Evolutionary conservation across 1,284 basidiomycete species (phyloP).

Genomic region (Microstroma glucosiphilum): DNA sequence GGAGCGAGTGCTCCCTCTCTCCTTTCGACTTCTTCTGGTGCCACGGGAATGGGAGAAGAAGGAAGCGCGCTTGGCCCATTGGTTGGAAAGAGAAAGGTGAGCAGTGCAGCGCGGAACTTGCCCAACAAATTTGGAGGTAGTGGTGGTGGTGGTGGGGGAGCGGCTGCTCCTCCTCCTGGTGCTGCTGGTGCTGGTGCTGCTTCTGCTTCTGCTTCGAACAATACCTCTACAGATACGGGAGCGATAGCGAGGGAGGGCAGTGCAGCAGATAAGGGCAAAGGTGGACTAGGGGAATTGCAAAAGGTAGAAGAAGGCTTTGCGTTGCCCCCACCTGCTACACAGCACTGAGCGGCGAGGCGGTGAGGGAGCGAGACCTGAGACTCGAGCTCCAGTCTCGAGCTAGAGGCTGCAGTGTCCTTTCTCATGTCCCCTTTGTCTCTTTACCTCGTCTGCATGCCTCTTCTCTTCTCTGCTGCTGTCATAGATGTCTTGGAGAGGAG

Average conservation of each 20-base stretch:
- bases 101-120: neutral
- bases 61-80: neutral
- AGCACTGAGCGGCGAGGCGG: neutral
- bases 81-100: neutral
- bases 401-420: too few species aligned
- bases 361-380: too few species aligned
- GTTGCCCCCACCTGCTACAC: neutral
- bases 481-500: too few species aligned
- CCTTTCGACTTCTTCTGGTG: neutral
- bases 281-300: neutral
- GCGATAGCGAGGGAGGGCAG: neutral
- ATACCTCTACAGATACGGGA: neutral
- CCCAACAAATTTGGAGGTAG: too few species aligned
- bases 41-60: neutral
- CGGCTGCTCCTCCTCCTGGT: too few species aligned
- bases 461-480: neutral
- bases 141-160: too few species aligned
- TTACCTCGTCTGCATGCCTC: too few species aligned
- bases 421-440: too few species aligned
- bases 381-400: too few species aligned
- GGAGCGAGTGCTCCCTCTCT: too few species aligned
- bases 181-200: too few species aligned
- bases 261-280: neutral
- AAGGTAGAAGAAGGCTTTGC: constrained; percentile 9
- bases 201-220: too few species aligned